Percentiles rank a stretch among this genome's conserved stretches.
Evolutionary conservation across 164 flowering plant genomes (phyloP).

Genomic region (Macadamia integrifolia): DNA sequence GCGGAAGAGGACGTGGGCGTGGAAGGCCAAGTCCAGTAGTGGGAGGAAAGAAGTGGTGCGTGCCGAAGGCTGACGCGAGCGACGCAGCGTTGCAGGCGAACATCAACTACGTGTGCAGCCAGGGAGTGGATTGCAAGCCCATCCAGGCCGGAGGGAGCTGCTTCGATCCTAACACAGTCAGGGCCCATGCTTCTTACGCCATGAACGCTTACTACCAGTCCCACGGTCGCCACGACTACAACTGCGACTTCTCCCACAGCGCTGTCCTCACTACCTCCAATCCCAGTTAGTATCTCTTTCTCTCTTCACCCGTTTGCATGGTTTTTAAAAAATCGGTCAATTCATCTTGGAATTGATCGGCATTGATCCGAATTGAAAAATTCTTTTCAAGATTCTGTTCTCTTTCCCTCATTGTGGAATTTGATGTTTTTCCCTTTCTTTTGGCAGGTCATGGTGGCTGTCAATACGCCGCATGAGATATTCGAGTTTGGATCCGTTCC

Average conservation of each 20-base stretch:
- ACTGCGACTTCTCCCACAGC: constrained; percentile 46
- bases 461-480: neutral
- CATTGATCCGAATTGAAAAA: neutral
- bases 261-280: constrained; percentile 31
- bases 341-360: too few species aligned
- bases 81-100: constrained; percentile 43
- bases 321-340: too few species aligned
- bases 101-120: constrained; percentile 57
- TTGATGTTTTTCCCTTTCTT: neutral
- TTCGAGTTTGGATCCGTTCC: too few species aligned
- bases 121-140: constrained; percentile 48
- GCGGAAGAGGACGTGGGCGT: too few species aligned
- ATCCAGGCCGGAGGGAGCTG: constrained; percentile 61
- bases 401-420: neutral
- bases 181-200: constrained; percentile 58
- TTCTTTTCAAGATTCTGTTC: too few species aligned
- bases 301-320: neutral
- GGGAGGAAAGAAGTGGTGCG: constrained; percentile 44
- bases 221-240: constrained; percentile 29
- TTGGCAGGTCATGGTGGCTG: neutral
- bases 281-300: constrained; percentile 38
- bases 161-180: constrained; percentile 44
- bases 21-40: neutral
- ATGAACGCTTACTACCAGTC: constrained; percentile 59
- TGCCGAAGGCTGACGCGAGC: constrained; percentile 37